Conservation (phyloP, 2,329 filamentous ascomycete species). For the Zymoseptoria ardabiliae region DNA sequence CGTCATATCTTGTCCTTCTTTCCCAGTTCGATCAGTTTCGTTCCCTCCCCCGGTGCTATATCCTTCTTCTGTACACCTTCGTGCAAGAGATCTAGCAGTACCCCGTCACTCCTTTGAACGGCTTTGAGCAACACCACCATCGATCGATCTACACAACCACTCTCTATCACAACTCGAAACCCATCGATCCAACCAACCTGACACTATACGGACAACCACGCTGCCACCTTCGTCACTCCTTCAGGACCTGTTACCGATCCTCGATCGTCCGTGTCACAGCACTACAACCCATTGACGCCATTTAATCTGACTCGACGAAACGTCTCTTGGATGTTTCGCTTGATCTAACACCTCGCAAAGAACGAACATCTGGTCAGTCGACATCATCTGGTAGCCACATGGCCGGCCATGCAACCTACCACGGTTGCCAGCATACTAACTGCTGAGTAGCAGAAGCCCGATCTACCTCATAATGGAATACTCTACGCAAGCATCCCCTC, state of each 20-base stretch:
- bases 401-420: slow-evolving; percentile 11
- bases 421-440: slow-evolving; percentile 8
- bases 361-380: slow-evolving; percentile 14
- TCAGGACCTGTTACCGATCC: slow-evolving; percentile 2
- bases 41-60: slow-evolving; percentile 16
- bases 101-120: slow-evolving; percentile 22
- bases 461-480: slow-evolving; percentile 27
- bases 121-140: slow-evolving; percentile 1
- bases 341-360: slow-evolving; percentile 8
- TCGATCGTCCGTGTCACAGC: slow-evolving; percentile 1
- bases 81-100: slow-evolving; percentile 4
- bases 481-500: slow-evolving; percentile 41
- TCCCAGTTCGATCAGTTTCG: slow-evolving; percentile 3
- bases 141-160: slow-evolving; percentile 8
- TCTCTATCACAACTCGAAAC: slow-evolving; percentile 6
- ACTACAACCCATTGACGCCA: slow-evolving; percentile 9
- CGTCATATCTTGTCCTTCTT: slow-evolving; percentile 19
- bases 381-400: slow-evolving; percentile 8
- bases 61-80: slow-evolving; percentile 15
- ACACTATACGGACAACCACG: slow-evolving; percentile 4
- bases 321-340: slow-evolving; percentile 14
- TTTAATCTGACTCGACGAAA: slow-evolving; percentile 13
- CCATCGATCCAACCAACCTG: slow-evolving; percentile 4
- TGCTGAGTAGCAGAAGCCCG: slow-evolving; percentile 13
- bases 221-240: slow-evolving; percentile 13